Base-by-base conservation (phyloP, 768 basidiomycete species). In the Gloeopeniophorella convolvens region DNA sequence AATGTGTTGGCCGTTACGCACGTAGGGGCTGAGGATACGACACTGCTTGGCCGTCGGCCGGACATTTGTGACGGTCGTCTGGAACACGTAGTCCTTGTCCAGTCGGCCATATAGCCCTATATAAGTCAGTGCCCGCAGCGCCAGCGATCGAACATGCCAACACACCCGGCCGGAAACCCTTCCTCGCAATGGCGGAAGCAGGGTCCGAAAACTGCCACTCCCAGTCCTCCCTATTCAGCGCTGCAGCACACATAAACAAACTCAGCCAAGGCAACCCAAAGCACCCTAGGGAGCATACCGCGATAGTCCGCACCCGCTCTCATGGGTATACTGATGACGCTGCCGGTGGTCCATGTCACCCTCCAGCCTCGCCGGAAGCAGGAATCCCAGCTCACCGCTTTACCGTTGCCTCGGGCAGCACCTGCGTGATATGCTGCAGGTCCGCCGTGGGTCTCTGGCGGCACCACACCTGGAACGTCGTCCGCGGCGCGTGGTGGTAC, bases 1-100 rank as follows among this genome's bases (percentile, higher is more conserved):
- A 7, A 39, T 15, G 20, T n/a, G 24, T 18, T n/a, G 44, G 7
- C 7, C 18, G 3, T 12, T n/a, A 42, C 77, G 46, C 64, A 85
- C 84, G 46, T 71, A 72, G 7, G 86, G 83, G 59, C 87, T 75
- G 9, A 90, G 67, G 12, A 89, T 81, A 33, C 71, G 72, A 53
- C 76, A 75, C 57, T 89, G 88, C 61, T 89, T 90, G 4, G 85
- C 88, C 1, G 78, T 87, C 0, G 87, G 86, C 43, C 82, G 79
- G 33, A 90, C 73, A 50, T 90, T 89, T 0, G 85, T 87, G 12
- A 88, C 82, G 0, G 82, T 89, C 0, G 88, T 89, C 33, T 75
- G 76, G 59, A 90, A 90, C 59, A 73, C 79, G 7, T 60, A 60
- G 18, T 77, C 61, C 43, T 66, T 63, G 52, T 82, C 75, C 12